Base-by-base conservation (phyloP, 306 rosid species). In the Leucaena leucocephala region DNA sequence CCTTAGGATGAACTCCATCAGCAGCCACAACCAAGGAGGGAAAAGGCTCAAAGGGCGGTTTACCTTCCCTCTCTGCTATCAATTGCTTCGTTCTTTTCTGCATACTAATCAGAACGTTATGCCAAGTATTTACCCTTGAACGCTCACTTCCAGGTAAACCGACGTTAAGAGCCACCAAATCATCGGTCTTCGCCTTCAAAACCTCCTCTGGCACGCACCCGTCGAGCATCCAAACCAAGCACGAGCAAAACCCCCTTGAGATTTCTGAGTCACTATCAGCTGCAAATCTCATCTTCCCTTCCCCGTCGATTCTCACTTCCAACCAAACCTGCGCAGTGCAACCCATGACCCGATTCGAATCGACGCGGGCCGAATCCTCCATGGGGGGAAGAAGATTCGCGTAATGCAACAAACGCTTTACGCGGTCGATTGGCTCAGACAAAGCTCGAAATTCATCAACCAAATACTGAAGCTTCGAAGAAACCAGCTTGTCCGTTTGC, bases 251-350 rank as follows among this genome's bases (percentile, higher is more conserved):
- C 34, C 99, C 99, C 61, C 76, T 83, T 0, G 94, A 87, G 22
- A 95, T 91, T 68, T 95, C 99, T 17, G 99, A 95, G 64, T 95
- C 99, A 50, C 99, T 95, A 65, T 91, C 98, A 6, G 99, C 96
- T 4, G 75, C 75, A 55, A 95, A 75, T 40, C 90, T 81, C 89
- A 93, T 85, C 78, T 85, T 87, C 72, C 99, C 97, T 14, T 83
- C 89, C 15, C 38, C 22, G 50, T 89, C 98, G 42, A 93, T 59
- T 42, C 69, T 35, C 68, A 82, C 96, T 39, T 82, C 91, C 64
- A 91, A 80, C 99, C 99, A 95, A 5, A 95, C 99, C 86, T 81
- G 90, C 2, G 99, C 92, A 1, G 99, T 95, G 69, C 99, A 95
- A 1, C 99, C 99, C 99, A 95, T 95, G 27, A 95, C 97, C 80